phyloP scores from a whole-genome alignment of 768 basidiomycete genomes.

The Paxillus rubicundulus region DNA sequence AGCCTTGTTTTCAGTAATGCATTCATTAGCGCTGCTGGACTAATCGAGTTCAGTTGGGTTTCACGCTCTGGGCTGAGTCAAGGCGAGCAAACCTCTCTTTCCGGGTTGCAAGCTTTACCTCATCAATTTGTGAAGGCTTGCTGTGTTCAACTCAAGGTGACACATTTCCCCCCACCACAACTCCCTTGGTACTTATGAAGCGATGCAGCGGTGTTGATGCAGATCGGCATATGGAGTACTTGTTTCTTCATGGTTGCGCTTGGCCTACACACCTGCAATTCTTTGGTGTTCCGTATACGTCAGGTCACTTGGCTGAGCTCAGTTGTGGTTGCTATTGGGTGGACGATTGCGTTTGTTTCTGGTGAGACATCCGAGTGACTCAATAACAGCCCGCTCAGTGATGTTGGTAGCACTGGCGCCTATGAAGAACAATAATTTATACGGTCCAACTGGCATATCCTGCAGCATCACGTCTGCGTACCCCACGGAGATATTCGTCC shows the following conservation, averaged over 20 bases:
- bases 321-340: constrained; percentile 47
- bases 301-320: constrained; percentile 50
- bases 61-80: constrained; percentile 40
- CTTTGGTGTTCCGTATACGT: constrained; percentile 55
- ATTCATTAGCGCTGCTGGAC: constrained; percentile 49
- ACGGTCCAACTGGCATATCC: constrained; percentile 49
- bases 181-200: neutral
- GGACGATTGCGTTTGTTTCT: constrained; percentile 46
- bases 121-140: constrained; percentile 33
- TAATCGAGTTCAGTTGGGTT: constrained; percentile 55
- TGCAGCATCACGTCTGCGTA: constrained; percentile 51
- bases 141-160: constrained; percentile 63
- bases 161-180: neutral
- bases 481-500: constrained; percentile 44
- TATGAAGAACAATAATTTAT: constrained; percentile 39
- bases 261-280: constrained; percentile 65
- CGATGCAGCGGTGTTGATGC: constrained; percentile 50
- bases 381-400: neutral
- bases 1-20: constrained; percentile 62
- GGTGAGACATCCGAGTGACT: constrained; percentile 40
- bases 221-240: constrained; percentile 58
- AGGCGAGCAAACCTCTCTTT: constrained; percentile 36
- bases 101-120: neutral
- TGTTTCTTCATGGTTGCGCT: constrained; percentile 66
- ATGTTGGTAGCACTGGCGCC: constrained; percentile 36